Evolutionary conservation across 2,329 filamentous ascomycete species (phyloP).

Genomic region (Fusarium protoensiforme): DNA sequence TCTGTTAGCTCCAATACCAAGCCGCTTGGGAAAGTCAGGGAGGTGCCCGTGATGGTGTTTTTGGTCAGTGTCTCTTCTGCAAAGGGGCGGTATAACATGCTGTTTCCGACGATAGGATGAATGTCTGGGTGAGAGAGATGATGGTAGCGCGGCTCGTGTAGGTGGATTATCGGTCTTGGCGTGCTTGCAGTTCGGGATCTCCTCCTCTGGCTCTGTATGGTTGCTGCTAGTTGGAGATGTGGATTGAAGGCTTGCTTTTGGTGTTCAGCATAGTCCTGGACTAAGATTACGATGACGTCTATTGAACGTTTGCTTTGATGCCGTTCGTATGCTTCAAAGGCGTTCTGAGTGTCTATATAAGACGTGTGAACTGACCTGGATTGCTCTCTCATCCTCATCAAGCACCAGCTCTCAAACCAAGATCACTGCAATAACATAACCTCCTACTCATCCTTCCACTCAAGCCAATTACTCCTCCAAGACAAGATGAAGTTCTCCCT

Average conservation of each 20-base stretch:
- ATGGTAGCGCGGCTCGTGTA: background rate
- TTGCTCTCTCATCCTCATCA: background rate
- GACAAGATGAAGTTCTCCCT: constrained; percentile 42
- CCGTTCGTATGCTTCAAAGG: background rate
- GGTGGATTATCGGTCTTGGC: constrained; percentile 21
- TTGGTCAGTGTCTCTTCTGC: background rate
- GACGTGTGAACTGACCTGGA: background rate
- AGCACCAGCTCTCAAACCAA: constrained; percentile 1
- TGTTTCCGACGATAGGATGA: background rate
- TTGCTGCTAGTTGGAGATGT: background rate
- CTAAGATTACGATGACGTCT: constrained; percentile 24
- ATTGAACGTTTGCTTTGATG: background rate
- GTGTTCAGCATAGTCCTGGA: constrained; percentile 3
- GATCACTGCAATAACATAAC: background rate
- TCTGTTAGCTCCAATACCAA: constrained; percentile 14
- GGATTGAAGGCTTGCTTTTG: constrained; percentile 6
- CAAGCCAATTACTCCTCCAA: background rate
- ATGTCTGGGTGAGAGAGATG: constrained; percentile 7
- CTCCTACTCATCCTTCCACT: background rate
- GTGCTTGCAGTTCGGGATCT: background rate
- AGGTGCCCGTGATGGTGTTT: background rate
- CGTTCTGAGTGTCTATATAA: constrained; percentile 22
- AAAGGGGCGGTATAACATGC: constrained; percentile 6
- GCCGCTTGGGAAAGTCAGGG: constrained; percentile 22
- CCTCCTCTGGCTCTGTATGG: background rate